Conservation (phyloP, 2,329 filamentous ascomycete genomes). For the Aspergillus persii region DNA sequence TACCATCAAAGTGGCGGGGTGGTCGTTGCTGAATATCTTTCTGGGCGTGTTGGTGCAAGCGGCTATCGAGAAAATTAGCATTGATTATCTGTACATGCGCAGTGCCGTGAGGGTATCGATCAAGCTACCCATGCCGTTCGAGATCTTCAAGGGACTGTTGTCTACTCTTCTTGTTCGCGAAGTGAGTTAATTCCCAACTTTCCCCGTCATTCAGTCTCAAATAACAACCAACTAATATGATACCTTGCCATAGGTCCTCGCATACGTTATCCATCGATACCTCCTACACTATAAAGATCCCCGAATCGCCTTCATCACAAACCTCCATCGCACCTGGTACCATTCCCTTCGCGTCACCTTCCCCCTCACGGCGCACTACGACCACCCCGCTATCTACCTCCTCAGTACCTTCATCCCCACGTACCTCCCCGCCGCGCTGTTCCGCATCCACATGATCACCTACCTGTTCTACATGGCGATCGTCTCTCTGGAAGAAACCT, state of each 20-base stretch:
- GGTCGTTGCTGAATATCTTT: conserved; percentile 56
- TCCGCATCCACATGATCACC: conserved; percentile 61
- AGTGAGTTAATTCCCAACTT: conserved; percentile 31
- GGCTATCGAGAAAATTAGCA: conserved; percentile 54
- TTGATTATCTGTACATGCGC: conserved; percentile 43
- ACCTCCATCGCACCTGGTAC: conserved; percentile 54
- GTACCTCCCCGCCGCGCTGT: conserved; percentile 55
- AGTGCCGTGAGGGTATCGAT: conserved; percentile 60
- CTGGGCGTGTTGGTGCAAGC: conserved; percentile 56
- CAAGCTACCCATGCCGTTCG: conserved; percentile 61
- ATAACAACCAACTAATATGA: neutral
- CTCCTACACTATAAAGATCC: conserved; percentile 60
- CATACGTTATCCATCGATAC: conserved; percentile 71
- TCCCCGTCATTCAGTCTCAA: neutral
- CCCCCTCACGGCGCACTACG: conserved; percentile 59
- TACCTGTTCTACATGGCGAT: conserved; percentile 55
- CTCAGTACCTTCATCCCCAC: conserved; percentile 55
- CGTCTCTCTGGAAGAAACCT: conserved; percentile 59
- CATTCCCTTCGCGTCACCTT: conserved; percentile 54
- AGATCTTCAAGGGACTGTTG: conserved; percentile 55
- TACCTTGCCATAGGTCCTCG: conserved; percentile 22
- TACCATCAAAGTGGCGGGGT: conserved; percentile 51
- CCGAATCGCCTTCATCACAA: conserved; percentile 59
- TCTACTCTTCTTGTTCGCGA: conserved; percentile 58
- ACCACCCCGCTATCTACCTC: conserved; percentile 58